Conservation (phyloP, 257 asterid species). For the Solanum appendiculatum region DNA sequence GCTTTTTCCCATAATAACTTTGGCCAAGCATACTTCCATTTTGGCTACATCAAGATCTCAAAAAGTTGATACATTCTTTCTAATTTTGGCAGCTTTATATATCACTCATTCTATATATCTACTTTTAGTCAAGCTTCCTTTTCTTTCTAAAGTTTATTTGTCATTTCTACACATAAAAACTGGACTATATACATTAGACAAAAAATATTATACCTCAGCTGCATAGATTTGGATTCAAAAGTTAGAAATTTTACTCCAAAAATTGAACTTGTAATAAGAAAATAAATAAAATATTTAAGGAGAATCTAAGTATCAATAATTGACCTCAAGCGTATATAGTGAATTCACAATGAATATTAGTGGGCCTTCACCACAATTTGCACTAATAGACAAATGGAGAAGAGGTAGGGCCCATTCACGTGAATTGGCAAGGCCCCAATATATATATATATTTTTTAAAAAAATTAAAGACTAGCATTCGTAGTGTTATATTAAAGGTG, state of each 20-base stretch:
- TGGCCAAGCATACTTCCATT: conserved; percentile 7
- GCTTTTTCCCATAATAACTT: conserved; percentile 22
- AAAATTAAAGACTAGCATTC: conserved; percentile 12
- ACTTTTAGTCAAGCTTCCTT: not conserved
- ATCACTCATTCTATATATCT: not conserved
- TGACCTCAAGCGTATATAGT: conserved; percentile 16
- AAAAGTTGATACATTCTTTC: conserved; percentile 1
- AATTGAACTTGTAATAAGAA: not conserved
- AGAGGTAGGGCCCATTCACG: conserved; percentile 47
- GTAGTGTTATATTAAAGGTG: not conserved
- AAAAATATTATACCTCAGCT: not conserved
- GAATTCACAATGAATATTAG: conserved; percentile 25
- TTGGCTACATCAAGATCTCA: conserved; percentile 21
- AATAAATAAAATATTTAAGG: not conserved
- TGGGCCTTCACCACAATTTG: conserved; percentile 22
- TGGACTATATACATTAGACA: not conserved
- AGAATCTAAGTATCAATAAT: conserved; percentile 6
- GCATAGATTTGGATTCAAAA: not conserved
- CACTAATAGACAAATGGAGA: conserved; percentile 28
- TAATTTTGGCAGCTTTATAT: not conserved
- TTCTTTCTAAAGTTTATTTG: not conserved
- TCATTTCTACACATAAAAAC: not conserved
- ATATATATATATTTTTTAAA: conserved; percentile 6
- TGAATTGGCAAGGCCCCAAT: conserved; percentile 30
- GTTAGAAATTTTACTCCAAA: not conserved